A percentile compares a stretch with the other conserved stretches of the same genome.
phyloP scores from a whole-genome alignment of 1,139 yeast genomes.

The Meyerozyma elateridarum region DNA sequence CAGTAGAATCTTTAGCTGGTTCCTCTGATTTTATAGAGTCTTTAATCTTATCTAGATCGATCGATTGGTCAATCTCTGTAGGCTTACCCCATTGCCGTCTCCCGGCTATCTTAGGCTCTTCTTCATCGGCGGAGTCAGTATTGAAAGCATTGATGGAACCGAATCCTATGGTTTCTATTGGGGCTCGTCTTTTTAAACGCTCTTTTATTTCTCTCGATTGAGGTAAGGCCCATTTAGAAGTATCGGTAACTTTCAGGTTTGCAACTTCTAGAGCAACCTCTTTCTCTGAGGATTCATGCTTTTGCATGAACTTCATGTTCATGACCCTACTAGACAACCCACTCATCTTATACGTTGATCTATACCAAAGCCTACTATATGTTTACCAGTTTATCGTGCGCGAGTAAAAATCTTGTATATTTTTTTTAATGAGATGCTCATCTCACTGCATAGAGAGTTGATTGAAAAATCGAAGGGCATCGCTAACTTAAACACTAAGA shows the following conservation, averaged over 20 bases:
- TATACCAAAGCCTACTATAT: not conserved
- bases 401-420: slow-evolving; percentile 1
- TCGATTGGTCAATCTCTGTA: not conserved
- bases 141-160: slow-evolving; percentile 1
- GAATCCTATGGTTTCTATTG: not conserved
- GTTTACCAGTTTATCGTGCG: not conserved
- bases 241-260: not conserved
- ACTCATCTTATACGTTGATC: slow-evolving; percentile 23
- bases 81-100: slow-evolving; percentile 11
- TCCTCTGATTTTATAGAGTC: slow-evolving; percentile 3
- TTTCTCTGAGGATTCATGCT: slow-evolving; percentile 16
- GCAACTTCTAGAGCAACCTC: not conserved
- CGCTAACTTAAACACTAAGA: no score
- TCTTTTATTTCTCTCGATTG: not conserved
- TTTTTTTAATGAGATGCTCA: not conserved
- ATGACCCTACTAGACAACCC: slow-evolving; percentile 58
- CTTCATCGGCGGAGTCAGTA: not conserved
- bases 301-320: slow-evolving; percentile 66
- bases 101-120: slow-evolving; percentile 5
- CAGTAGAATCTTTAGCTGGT: slow-evolving; percentile 6
- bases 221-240: slow-evolving; percentile 4
- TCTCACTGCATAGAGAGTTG: slow-evolving; percentile 3
- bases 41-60: slow-evolving; percentile 3
- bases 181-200: not conserved
- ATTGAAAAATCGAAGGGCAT: slow-evolving; percentile 7